Conservation (phyloP, 2,329 filamentous ascomycete species). For the Xylaria sp. region DNA sequence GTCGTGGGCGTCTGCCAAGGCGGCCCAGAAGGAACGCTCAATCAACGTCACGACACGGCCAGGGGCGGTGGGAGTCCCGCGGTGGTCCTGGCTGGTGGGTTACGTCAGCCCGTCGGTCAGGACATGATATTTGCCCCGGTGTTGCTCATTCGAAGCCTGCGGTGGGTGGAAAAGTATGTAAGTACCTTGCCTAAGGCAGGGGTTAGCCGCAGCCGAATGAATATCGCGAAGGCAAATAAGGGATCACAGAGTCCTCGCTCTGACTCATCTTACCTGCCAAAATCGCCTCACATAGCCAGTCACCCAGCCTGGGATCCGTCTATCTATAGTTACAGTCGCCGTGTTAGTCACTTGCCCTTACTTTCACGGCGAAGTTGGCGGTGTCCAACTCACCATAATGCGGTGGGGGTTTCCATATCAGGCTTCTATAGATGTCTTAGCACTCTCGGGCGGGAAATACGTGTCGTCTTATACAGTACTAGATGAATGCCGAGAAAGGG, state of each 20-base stretch:
- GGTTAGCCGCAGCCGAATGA: constrained; percentile 17
- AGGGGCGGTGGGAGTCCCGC: constrained; percentile 86
- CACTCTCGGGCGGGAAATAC: not conserved
- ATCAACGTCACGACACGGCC: constrained; percentile 95
- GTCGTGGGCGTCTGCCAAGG: constrained; percentile 74
- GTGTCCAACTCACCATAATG: constrained; percentile 78
- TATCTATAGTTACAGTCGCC: constrained; percentile 64
- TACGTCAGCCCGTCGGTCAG: constrained; percentile 21
- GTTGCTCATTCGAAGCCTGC: not conserved
- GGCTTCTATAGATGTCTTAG: constrained; percentile 67
- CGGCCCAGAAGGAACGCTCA: constrained; percentile 83
- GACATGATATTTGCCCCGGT: not conserved
- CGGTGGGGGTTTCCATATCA: constrained; percentile 98
- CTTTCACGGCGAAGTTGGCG: not conserved
- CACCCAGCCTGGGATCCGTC: constrained; percentile 87
- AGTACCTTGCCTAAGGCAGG: constrained; percentile 36
- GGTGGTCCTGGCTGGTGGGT: constrained; percentile 82
- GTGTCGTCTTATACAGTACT: not conserved
- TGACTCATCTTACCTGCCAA: constrained; percentile 79
- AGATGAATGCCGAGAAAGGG: constrained; percentile 26
- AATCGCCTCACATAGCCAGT: constrained; percentile 94
- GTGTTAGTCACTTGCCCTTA: constrained; percentile 23
- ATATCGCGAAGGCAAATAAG: not conserved
- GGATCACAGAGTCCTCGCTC: not conserved
- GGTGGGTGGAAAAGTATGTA: not conserved